These are phyloP conservation scores for Canavalia ensiformis DNA, from an alignment of 306 rosid genomes.

Conservation along the genomic window DNA sequence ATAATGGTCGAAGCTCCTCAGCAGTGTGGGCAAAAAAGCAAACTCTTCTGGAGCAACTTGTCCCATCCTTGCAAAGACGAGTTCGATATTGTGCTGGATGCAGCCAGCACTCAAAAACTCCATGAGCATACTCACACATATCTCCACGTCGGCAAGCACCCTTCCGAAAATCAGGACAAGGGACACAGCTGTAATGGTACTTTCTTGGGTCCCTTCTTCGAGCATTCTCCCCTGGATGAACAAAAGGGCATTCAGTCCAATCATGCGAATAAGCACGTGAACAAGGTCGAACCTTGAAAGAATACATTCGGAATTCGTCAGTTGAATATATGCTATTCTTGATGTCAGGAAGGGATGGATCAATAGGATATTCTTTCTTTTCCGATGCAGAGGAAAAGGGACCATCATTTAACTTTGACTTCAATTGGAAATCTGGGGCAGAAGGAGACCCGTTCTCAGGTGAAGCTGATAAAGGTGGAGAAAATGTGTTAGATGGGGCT, in stretches of 20 bases:
- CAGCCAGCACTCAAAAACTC: constrained; percentile 20
- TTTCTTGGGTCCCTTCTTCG: constrained; percentile 76
- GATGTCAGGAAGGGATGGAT: constrained; percentile 44
- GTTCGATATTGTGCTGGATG: constrained; percentile 53
- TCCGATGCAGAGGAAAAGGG: constrained; percentile 59
- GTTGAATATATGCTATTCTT: constrained; percentile 78
- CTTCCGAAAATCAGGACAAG: constrained; percentile 82
- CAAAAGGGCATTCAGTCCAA: constrained; percentile 88
- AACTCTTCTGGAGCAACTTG: constrained; percentile 72
- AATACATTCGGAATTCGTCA: constrained; percentile 81
- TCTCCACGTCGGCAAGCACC: constrained; percentile 85
- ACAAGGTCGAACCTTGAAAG: constrained; percentile 82
- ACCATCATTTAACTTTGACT: constrained; percentile 55
- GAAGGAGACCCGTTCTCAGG: constrained; percentile 65
- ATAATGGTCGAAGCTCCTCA: constrained; percentile 71
- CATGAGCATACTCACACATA: constrained; percentile 86
- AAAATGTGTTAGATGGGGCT: constrained; percentile 47
- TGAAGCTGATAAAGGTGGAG: constrained; percentile 63
- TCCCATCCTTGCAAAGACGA: constrained; percentile 78
- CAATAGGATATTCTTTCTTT: constrained; percentile 77
- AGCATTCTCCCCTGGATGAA: constrained; percentile 62
- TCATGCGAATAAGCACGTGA: constrained; percentile 89
- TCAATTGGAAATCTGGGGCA: constrained; percentile 60
- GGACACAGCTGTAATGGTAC: constrained; percentile 81
- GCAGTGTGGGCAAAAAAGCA: constrained; percentile 78